Evolutionary conservation across 345 rosid genomes (phyloP).

Genomic region (Eucalyptus pauciflora): DNA sequence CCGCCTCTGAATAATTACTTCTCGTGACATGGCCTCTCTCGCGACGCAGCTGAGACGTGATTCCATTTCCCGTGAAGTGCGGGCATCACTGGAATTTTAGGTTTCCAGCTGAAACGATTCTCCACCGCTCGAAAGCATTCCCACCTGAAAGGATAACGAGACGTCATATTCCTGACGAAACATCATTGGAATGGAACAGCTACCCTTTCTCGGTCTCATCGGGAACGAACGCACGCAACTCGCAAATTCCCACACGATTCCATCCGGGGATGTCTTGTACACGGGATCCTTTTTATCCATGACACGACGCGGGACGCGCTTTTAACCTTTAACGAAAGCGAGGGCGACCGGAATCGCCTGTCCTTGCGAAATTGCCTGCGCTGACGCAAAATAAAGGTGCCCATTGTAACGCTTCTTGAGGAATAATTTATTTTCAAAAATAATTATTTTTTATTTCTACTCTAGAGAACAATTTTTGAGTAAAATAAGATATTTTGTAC

Average conservation of each 20-base stretch:
- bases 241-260: not conserved
- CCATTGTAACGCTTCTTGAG: rapidly evolving
- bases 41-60: not conserved
- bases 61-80: not conserved
- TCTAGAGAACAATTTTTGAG: rapidly evolving
- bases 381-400: no score
- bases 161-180: not conserved
- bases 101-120: not conserved
- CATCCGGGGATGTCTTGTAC: not conserved
- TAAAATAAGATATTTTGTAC: no score
- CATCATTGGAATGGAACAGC: not conserved
- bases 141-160: not conserved
- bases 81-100: not conserved
- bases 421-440: no score
- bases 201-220: not conserved
- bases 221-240: not conserved
- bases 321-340: not conserved
- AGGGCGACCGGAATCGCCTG: not conserved
- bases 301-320: not conserved
- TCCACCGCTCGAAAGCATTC: not conserved
- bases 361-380: not conserved
- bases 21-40: rapidly evolving
- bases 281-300: not conserved
- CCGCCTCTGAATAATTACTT: not conserved
- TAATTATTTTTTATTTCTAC: no score